Percentiles rank a stretch among this genome's conserved stretches.
Evolutionary conservation across 768 basidiomycete genomes (phyloP).

Genomic region (Heimioporus sp.): DNA sequence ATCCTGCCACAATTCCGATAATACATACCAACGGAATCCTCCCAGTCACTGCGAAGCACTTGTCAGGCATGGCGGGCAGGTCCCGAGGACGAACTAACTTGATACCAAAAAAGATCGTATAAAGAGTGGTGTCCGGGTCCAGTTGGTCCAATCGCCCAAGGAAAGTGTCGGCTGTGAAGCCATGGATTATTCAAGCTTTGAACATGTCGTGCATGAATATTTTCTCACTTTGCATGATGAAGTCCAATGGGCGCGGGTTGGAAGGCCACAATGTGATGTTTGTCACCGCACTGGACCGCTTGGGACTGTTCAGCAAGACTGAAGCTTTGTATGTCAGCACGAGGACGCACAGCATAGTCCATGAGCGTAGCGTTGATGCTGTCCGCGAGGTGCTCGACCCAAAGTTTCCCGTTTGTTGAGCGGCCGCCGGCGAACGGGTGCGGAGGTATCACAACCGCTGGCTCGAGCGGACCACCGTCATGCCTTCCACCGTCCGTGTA

Average conservation of each 20-base stretch:
- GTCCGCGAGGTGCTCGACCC: conserved; percentile 47
- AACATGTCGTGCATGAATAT: not conserved
- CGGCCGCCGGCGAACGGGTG: conserved; percentile 49
- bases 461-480: conserved; percentile 43
- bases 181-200: no score
- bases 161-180: conserved; percentile 38
- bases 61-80: not conserved
- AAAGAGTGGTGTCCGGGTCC: conserved; percentile 47
- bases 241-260: conserved; percentile 45
- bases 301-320: not conserved
- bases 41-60: conserved; percentile 37
- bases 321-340: not conserved
- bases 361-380: conserved; percentile 39
- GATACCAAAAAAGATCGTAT: conserved; percentile 54
- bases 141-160: conserved; percentile 43
- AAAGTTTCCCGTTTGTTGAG: conserved; percentile 48
- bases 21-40: conserved; percentile 39
- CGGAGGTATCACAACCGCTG: conserved; percentile 42
- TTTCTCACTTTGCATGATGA: conserved; percentile 44
- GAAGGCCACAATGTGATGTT: conserved; percentile 52
- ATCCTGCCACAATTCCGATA: not conserved
- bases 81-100: conserved; percentile 35
- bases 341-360: conserved; percentile 47
- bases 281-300: conserved; percentile 44
- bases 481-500: conserved; percentile 50